Base-by-base conservation (phyloP, 257 asterid species). In the Petrea volubilis region DNA sequence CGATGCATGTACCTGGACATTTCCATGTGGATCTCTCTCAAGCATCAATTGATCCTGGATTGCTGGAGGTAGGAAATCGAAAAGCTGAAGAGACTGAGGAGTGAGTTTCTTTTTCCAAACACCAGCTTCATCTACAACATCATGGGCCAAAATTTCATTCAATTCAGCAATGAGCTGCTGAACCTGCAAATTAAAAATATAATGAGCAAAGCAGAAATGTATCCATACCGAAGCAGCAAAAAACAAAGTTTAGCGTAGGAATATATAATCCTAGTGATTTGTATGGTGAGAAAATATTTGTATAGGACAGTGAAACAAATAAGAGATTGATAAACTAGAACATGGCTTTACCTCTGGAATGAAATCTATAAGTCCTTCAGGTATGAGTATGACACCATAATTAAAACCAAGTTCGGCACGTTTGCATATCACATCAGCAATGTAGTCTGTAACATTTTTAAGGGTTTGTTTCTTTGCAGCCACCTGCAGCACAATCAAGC, bases 21-120 rank as follows among this genome's bases (percentile, higher is more conserved):
- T 88, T 34, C 92, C 96, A 38, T 86, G 90, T 59, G 96, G 96
- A 81, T 88, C 96, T 81, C 96, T 88, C 83, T 88, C 92, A 52
- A 86, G 96, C 82, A 88, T 68, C 74, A 88, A 29, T 64, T 88
- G 96, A 4, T 88, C 96, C 81, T 88, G 89, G 76, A 88, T 88
- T 46, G 89, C 86, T 6, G 76, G 40, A 59, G 96, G 90, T 47
- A 88, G 78, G 20, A 86, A 15, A 10, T 88, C 90, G 74, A 88
- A 88, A 33, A 88, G 96, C 76, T 82, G 78, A 59, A 77, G 81
- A 75, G 81, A 82, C 74, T 79, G 86, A n/a, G 88, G 73, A 15
- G 79, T 60, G 24, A 88, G 90, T 70, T 86, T 86, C 71, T 72
- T 76, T 81, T 88, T 88, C 92, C 90, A 86, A 56, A 70, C 68